A percentile compares a stretch with the other conserved stretches of the same genome.
phyloP scores from a whole-genome alignment of 768 basidiomycete species.

The Russula sp. region DNA sequence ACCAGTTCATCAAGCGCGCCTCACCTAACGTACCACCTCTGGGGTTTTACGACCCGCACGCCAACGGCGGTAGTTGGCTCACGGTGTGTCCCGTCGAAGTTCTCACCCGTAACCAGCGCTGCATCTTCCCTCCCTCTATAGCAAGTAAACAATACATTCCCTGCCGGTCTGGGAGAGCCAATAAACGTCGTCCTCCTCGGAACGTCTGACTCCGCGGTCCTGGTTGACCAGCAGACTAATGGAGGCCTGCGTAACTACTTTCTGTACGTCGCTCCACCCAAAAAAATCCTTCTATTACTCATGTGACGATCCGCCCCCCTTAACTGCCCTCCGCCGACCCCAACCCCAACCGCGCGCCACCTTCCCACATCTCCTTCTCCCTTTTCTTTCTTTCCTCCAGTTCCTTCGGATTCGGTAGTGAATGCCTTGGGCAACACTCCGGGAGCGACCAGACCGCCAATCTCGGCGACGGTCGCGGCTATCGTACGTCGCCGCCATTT shows the following conservation, averaged over 20 bases:
- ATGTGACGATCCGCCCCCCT: not conserved
- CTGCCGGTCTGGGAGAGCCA: constrained; percentile 51
- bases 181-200: constrained; percentile 77
- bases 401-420: constrained; percentile 63
- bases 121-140: not conserved
- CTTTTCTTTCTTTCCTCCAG: constrained; percentile 32
- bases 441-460: constrained; percentile 65
- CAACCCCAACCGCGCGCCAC: not conserved
- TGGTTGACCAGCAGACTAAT: constrained; percentile 49
- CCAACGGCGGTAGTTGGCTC: constrained; percentile 59
- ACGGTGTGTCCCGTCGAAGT: constrained; percentile 44
- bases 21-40: constrained; percentile 35
- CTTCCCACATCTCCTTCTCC: not conserved
- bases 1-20: constrained; percentile 23
- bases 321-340: not conserved
- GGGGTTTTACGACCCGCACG: constrained; percentile 56
- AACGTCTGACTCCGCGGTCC: constrained; percentile 63
- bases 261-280: constrained; percentile 45
- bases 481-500: constrained; percentile 39
- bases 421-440: constrained; percentile 80
- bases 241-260: constrained; percentile 83
- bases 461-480: constrained; percentile 79
- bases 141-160: constrained; percentile 8
- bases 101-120: not conserved
- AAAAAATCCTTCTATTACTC: not conserved